Evolutionary conservation across 371 early-diverging fungal species (phyloP), one percentile per base, ranked within the genome.

Genomic region (Choanephora cucurbitarum): DNA sequence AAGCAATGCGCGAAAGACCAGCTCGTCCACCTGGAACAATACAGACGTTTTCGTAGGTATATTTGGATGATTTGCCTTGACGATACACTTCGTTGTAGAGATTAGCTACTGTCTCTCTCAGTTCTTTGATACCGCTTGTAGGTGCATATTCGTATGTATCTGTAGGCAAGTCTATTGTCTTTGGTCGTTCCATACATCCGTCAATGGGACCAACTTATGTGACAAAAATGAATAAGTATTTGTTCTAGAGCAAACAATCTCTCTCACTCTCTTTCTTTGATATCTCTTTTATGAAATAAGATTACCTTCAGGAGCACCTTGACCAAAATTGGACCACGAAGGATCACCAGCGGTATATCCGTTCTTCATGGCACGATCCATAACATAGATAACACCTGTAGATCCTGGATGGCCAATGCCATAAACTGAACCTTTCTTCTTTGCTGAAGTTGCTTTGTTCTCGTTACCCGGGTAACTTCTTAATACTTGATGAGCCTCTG

Each of bases 291-390:
- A n/a, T 3, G 13, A 18, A 44, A 14, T 14, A 11, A 17, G 13
- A 19, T n/a, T 73, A 63, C 75, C 78, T 67, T 81, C 81, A 11
- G 81, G 81, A 0, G 81, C 79, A 23, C 81, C 81, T 64, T 79
- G 79, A 3, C 81, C 81, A 53, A 81, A 81, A 41, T 81, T 81
- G 10, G 77, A 58, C 81, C 81, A 81, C 3, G 46, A 53, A 23
- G 58, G 24, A 40, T 66, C 58, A 8, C 39, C 63, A 44, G 60
- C 60, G 17, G 64, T 59, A 58, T 64, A 81, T 5, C 81, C 81
- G 18, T 59, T 59, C 14, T 66, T 63, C 19, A 55, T 52, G 9
- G 81, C 81, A n/a, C 81, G 62, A 55, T 81, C 81, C 73, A 70
- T 81, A 13, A 75, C 79, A 52, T 81, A 81, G 39, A 79, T 79